A percentile compares a stretch with the other conserved stretches of the same genome.
These are phyloP conservation scores for Rhododendron kiyosumense DNA, from an alignment of 148 eudicot genomes.

Conservation along the genomic window DNA sequence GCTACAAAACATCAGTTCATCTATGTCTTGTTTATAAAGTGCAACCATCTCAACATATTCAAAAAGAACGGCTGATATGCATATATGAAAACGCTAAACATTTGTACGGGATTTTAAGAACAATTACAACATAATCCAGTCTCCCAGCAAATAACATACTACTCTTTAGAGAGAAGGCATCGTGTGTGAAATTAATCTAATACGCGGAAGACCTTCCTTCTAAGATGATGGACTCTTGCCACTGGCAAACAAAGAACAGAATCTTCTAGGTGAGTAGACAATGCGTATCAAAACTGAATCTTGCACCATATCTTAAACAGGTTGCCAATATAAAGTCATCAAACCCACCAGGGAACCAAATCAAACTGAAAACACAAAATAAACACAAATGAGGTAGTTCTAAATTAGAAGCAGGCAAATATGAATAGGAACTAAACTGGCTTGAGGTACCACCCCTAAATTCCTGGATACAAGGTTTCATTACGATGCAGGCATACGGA, in stretches of 20 bases:
- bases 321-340: background rate
- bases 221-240: background rate
- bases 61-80: background rate
- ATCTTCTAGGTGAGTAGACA: background rate
- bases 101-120: background rate
- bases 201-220: background rate
- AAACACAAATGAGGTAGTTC: background rate
- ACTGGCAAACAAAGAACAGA: background rate
- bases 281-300: background rate
- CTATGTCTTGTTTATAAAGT: background rate
- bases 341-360: background rate
- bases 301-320: background rate
- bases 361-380: background rate
- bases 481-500: background rate
- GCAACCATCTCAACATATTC: slow-evolving; percentile 2
- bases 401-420: background rate
- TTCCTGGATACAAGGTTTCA: background rate
- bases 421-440: background rate
- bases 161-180: background rate
- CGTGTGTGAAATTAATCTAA: background rate
- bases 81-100: background rate
- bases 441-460: background rate
- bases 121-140: background rate
- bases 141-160: background rate
- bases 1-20: background rate